These are phyloP conservation scores for Cyclaneusma minus DNA, from an alignment of 2,329 filamentous ascomycete species.

Conservation along the genomic window DNA sequence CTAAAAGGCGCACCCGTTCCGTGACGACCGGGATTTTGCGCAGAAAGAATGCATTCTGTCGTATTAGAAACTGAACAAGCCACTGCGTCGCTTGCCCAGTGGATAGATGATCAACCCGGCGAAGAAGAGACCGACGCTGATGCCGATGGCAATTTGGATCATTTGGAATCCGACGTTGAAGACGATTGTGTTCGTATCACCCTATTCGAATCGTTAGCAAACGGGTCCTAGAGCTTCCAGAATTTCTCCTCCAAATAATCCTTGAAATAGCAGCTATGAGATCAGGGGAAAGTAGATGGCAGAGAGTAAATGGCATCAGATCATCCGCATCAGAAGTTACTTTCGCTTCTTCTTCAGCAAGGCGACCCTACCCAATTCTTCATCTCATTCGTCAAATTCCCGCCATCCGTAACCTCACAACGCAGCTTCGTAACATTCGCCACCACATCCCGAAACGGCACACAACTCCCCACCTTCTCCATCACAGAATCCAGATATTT, in stretches of 20 bases:
- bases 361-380: background rate
- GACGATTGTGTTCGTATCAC: constrained; percentile 21
- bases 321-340: background rate
- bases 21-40: no score
- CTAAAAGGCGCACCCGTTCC: no score
- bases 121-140: constrained; percentile 24
- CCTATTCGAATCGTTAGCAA: no score
- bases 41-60: no score
- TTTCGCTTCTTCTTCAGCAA: no score
- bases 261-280: no score
- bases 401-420: no score
- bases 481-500: no score
- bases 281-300: background rate
- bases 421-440: no score
- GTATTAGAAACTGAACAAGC: constrained; percentile 23
- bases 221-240: no score
- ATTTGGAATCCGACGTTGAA: constrained; percentile 24
- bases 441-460: no score
- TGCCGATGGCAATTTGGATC: constrained; percentile 26
- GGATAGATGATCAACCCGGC: constrained; percentile 24
- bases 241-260: no score
- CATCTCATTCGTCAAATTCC: background rate
- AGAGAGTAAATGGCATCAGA: background rate
- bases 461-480: constrained; percentile 1
- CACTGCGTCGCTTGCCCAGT: constrained; percentile 23